phyloP scores from a whole-genome alignment of 2,329 filamentous ascomycete species.

The Dactylonectria estremocensis region DNA sequence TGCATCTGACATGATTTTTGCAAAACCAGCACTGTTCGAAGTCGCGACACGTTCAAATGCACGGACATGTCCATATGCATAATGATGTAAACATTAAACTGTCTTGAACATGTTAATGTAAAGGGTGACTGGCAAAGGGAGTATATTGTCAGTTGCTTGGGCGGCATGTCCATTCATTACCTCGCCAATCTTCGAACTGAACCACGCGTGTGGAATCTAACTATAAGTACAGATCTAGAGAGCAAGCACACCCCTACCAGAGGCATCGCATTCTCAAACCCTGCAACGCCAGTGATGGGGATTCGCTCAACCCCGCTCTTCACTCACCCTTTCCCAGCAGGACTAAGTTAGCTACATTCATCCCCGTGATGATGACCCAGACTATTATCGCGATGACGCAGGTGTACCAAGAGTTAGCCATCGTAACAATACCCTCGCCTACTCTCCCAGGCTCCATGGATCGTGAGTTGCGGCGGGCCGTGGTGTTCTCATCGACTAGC shows the following conservation, averaged over 20 bases:
- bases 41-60: no score
- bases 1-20: no score
- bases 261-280: not conserved
- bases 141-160: no score
- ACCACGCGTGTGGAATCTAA: not conserved
- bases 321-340: slow-evolving; percentile 64
- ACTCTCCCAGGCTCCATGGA: slow-evolving; percentile 16
- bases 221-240: not conserved
- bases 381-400: slow-evolving; percentile 70
- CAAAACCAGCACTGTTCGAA: no score
- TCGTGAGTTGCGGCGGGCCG: not conserved
- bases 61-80: no score
- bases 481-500: slow-evolving; percentile 4
- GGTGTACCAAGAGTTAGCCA: slow-evolving; percentile 81
- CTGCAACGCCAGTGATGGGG: not conserved
- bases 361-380: slow-evolving; percentile 81
- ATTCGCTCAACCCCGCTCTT: not conserved
- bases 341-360: slow-evolving; percentile 86
- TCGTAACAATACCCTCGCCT: slow-evolving; percentile 62
- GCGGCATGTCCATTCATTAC: no score
- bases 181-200: no score
- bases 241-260: no score
- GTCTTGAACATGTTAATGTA: no score
- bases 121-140: no score
- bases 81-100: no score